Base-by-base conservation (phyloP, 805 yeast genomes). In the Cyberlindnera subsufficiens region DNA sequence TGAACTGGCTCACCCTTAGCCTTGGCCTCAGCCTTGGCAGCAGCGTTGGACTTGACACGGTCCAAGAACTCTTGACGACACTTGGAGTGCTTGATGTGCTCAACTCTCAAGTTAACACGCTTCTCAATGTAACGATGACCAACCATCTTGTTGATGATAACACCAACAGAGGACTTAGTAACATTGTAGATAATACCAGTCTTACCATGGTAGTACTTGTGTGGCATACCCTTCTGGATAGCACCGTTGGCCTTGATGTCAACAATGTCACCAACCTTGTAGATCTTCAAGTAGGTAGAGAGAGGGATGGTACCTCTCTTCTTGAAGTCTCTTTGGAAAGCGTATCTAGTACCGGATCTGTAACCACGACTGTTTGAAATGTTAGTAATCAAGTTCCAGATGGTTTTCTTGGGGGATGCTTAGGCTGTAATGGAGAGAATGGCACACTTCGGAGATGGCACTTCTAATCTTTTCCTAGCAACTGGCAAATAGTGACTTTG, bases 281-380 rank as follows among this genome's bases (percentile, higher is more conserved):
- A 93, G 70, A 81, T 77, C 85, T 87, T 89, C 80, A 93, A 77
- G 93, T 91, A 93, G 70, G 95, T 86, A 61, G 97, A 86, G 81
- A 93, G 77, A 59, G 96, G 82, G 68, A 89, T 78, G 64, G 83
- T 74, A 74, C 99, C 99, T 77, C 91, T 95, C 66, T 68, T 71
- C 83, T 86, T 90, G 90, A 85, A 93, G 84, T 91, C 98, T 78
- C 99, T 93, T 77, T 89, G 87, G 95, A 93, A 93, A 80, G 95
- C 95, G 90, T 93, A 93, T 78, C 99, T 96, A 78, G 99, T 91
- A 80, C 99, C 93, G 67, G 97, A 89, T 90, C 99, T 90, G 84
- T 88, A 90, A 85, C 99, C 99, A 80, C 88, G 96, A 75, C 89
- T 78, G 39, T 39, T 38, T 38, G 22, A 38, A 37, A 29, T 38